Percentiles rank a stretch among this genome's conserved stretches.
phyloP scores from a whole-genome alignment of 2,329 filamentous ascomycete genomes.

The Zalaria obscura region DNA sequence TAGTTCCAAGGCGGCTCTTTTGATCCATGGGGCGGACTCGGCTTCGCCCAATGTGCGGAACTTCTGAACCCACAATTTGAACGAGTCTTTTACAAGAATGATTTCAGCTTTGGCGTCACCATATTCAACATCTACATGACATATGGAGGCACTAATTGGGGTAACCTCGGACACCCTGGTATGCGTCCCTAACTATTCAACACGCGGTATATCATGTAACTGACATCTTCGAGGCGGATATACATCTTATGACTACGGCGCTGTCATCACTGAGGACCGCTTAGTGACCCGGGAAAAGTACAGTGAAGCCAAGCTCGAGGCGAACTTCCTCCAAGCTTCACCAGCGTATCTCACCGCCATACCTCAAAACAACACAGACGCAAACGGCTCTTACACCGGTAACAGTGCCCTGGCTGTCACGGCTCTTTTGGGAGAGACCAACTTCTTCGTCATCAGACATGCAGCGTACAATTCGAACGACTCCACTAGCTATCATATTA shows the following conservation, averaged over 20 bases:
- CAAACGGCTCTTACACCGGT: slow-evolving; percentile 37
- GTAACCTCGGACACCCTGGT: slow-evolving; percentile 57
- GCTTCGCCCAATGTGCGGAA: slow-evolving; percentile 51
- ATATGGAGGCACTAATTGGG: slow-evolving; percentile 74
- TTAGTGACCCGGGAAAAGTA: slow-evolving; percentile 61
- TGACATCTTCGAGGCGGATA: slow-evolving; percentile 16
- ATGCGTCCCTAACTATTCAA: slow-evolving; percentile 35
- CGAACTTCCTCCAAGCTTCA: slow-evolving; percentile 60
- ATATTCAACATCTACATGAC: slow-evolving; percentile 68
- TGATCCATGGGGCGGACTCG: slow-evolving; percentile 58
- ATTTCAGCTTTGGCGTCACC: slow-evolving; percentile 49
- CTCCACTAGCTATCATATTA: slow-evolving; percentile 49
- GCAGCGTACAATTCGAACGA: slow-evolving; percentile 45
- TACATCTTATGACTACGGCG: slow-evolving; percentile 46
- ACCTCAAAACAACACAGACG: slow-evolving; percentile 32
- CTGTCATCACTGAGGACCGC: slow-evolving; percentile 55
- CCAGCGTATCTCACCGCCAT: slow-evolving; percentile 52
- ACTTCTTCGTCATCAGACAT: slow-evolving; percentile 53
- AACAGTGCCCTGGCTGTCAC: slow-evolving; percentile 44
- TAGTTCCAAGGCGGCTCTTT: slow-evolving; percentile 42
- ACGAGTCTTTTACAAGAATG: slow-evolving; percentile 68
- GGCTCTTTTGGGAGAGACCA: slow-evolving; percentile 26
- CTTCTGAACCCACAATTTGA: slow-evolving; percentile 62
- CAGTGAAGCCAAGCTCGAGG: slow-evolving; percentile 62
- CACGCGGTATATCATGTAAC: slow-evolving; percentile 39